Base-by-base conservation (phyloP, 106 monocot genomes). In the Iris macrosiphon region DNA sequence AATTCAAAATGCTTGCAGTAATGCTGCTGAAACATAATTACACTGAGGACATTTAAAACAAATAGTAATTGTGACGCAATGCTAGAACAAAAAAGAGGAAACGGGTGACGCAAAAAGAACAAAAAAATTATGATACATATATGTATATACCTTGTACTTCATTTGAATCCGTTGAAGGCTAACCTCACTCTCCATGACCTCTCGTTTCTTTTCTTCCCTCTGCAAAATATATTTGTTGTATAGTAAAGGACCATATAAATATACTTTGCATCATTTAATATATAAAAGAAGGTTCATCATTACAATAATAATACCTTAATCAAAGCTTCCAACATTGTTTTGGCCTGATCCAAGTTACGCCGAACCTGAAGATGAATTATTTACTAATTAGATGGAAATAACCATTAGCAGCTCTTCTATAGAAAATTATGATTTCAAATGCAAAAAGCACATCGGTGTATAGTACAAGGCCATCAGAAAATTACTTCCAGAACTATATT, bases 151-250 rank as follows among this genome's bases (percentile, higher is more conserved):
- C 85, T 85, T 85, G 61, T 85, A 85, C 59, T 89, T 85, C 52
- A 96, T 66, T 53, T 80, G 95, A 63, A 82, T 66, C 16, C 71
- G 73, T 46, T 89, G 88, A 65, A 96, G 73, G 59, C 63, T 68
- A 60, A 89, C 79, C 62, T 86, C 82, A 49, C 40, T 74, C 43
- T 96, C 81, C 55, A 77, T 60, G 49, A 81, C 61, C 53, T 89
- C 89, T 27, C 77, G 78, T 45, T 89, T 96, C 44, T 69, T 89
- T 68, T 89, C 89, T 67, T 96, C 95, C 52, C 95, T 96, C 89
- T 95, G 79, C 38, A 63, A 53, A 72, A 20, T 51, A 35, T 24
- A 5, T 57, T 3, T 39, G 6, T 15, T 50, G 29, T 28, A 50
- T 24, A 2, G 57, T 11, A 21, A 24, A 19, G 14, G 25, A n/a